These are phyloP conservation scores for Keithomyces neogunnii DNA, from an alignment of 2,329 filamentous ascomycete genomes.

Conservation along the genomic window DNA sequence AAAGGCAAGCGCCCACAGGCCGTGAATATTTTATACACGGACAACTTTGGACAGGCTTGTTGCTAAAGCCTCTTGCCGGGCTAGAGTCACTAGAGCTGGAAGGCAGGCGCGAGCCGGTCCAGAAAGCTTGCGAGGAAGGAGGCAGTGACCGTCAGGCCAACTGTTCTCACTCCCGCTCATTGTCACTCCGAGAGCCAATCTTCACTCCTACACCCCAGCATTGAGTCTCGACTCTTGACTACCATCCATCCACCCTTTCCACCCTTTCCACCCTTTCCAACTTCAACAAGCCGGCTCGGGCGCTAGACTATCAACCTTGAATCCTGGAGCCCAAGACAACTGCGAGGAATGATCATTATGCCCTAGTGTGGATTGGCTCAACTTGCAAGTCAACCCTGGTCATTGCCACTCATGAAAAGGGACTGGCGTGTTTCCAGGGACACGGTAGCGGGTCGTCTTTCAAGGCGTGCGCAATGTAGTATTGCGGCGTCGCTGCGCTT, in stretches of 20 bases:
- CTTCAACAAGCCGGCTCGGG: background rate
- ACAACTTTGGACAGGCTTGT: background rate
- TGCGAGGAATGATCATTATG: background rate
- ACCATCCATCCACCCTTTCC: background rate
- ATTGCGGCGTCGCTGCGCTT: background rate
- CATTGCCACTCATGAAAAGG: constrained; percentile 4
- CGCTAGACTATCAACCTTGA: background rate
- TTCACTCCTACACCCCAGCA: background rate
- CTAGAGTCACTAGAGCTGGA: background rate
- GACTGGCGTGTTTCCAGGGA: constrained; percentile 8
- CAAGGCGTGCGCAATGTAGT: background rate
- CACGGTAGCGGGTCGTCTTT: constrained; percentile 3
- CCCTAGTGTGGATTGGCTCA: background rate
- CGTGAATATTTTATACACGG: background rate
- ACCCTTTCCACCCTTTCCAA: background rate
- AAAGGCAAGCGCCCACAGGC: no score
- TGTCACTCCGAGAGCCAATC: background rate
- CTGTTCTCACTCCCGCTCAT: background rate
- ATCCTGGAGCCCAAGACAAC: background rate
- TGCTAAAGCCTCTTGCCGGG: background rate
- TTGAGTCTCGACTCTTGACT: background rate
- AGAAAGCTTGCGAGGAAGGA: background rate
- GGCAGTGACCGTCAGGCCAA: background rate
- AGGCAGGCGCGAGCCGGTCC: background rate
- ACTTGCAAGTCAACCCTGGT: constrained; percentile 1